Evolutionary conservation across 169 alveolate genomes (phyloP), one percentile per base, ranked within the genome.

Genomic region (Plasmodium coatneyi): DNA sequence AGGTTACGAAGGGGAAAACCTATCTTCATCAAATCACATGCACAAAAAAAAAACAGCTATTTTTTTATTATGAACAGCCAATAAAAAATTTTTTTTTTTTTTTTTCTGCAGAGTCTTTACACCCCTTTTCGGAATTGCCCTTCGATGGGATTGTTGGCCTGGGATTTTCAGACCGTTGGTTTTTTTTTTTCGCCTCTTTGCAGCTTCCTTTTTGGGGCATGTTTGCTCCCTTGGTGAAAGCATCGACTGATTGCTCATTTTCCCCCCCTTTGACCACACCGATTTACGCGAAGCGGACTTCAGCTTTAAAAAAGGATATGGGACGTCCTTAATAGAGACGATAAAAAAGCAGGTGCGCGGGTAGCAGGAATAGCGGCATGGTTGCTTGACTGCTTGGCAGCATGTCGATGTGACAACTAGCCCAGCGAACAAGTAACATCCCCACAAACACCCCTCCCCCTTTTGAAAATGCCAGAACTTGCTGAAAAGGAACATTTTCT

Each of bases 131-230:
- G 12, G 98, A 96, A 7, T 90, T 97, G 60, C 99, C 99, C 16
- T 98, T 98, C 83, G 99, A 98, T 87, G 99, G 99, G 78, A 96
- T 98, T 39, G 98, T 98, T 66, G 99, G 99, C 19, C 96, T 98
- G 80, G 99, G 99, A 46, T 97, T 98, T 84, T 98, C 99, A 3
- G 98, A 98, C 66, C 76, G 95, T 46, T 79, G 41, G 70, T 66
- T 56, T 41, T 86, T n/a, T n/a, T 34, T 71, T 66, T 82, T 16
- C 5, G 16, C 70, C 12, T 10, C 46, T 60, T 82, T 22, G 70
- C 12, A 19, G 6, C 7, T 49, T 30, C 10, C 72, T 43, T 5
- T n/a, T 19, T 79, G 6, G 52, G 16, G 34, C 19, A 34, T 83
- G 3, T 83, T 36, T 83, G 71, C 25, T n/a, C 22, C 16, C 43